Base-by-base conservation (phyloP, 1,284 basidiomycete species). In the Gastroboletus turbinatus region DNA sequence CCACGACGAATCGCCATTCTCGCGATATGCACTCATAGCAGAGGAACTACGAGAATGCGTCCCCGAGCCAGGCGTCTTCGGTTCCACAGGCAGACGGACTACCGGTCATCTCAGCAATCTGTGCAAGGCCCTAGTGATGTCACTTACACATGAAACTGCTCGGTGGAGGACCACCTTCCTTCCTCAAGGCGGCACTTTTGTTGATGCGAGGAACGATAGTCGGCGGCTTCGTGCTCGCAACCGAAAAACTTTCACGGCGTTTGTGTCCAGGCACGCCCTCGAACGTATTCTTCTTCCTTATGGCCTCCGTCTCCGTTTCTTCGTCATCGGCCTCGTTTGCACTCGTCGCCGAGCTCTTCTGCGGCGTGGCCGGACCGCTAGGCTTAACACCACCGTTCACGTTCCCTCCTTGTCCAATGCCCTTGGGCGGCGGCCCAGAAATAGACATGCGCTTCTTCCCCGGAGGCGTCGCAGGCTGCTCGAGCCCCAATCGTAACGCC, bases 251-350 rank as follows among this genome's bases (percentile, higher is more conserved):
- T 67, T 90, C 87, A 35, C 87, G 75, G 53, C 90, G 77, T 72
- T 91, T 92, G 67, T 92, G 90, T 1, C 91, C 91, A 2, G 90
- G 90, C 2, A 91, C 84, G 35, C 88, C 89, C 0, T 90, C 87
- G 61, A 90, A 92, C 0, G 78, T 82, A 29, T 70, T 71, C 52
- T 71, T 73, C 47, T 49, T 62, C 40, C 16, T 53, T 21, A 38
- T 57, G 4, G 47, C 56, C 54, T 70, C 72, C 7, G 70, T 75
- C 52, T 71, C 67, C 38, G 68, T 73, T 23, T 69, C 71, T 21
- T 69, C 70, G 5, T 67, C 69, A 46, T 69, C 71, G 4, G 67
- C 69, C 35, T 70, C 71, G 36, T 57, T 68, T 23, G 63, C 64
- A 21, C 55, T 66, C 35, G 58, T 50, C 33, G 43, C 38, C 53